A percentile compares a stretch with the other conserved stretches of the same genome.
phyloP scores from a whole-genome alignment of 148 eudicot genomes.

The Persicaria maculosa region DNA sequence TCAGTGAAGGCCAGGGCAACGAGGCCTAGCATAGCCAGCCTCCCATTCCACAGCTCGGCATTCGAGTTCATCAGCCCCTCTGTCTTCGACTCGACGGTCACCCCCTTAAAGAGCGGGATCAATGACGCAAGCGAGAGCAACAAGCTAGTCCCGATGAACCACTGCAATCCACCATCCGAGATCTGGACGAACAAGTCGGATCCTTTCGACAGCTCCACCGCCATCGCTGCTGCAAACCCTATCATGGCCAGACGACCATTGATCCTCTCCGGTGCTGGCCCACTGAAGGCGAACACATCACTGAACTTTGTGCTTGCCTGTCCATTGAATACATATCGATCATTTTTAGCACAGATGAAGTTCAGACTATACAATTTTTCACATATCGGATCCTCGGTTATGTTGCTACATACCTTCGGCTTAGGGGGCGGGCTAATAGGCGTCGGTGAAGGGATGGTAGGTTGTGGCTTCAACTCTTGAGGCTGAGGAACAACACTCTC shows the following conservation, averaged over 20 bases:
- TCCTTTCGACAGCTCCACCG: constrained; percentile 52
- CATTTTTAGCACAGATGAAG: background rate
- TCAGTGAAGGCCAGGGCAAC: constrained; percentile 80
- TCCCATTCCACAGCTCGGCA: constrained; percentile 81
- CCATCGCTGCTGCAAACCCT: constrained; percentile 72
- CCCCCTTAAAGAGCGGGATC: constrained; percentile 52
- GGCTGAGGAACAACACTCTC: constrained; percentile 11
- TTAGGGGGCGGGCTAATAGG: constrained; percentile 18
- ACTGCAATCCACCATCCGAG: constrained; percentile 52
- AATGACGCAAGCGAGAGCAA: constrained; percentile 56
- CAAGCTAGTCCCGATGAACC: constrained; percentile 60
- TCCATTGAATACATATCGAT: background rate
- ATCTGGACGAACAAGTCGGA: constrained; percentile 57
- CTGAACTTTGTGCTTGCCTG: constrained; percentile 60
- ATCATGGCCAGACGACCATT: constrained; percentile 88
- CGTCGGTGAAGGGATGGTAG: background rate
- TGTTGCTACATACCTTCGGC: constrained; percentile 18
- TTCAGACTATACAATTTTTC: background rate
- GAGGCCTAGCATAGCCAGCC: constrained; percentile 78
- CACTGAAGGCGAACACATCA: constrained; percentile 68
- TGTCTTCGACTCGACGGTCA: constrained; percentile 32
- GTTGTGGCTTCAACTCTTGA: background rate
- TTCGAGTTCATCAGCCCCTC: constrained; percentile 49
- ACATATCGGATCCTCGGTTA: background rate
- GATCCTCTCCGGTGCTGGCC: constrained; percentile 89